Percentiles rank a stretch among this genome's conserved stretches.
Evolutionary conservation across 148 eudicot genomes (phyloP).

Genomic region (Cornus suecica): DNA sequence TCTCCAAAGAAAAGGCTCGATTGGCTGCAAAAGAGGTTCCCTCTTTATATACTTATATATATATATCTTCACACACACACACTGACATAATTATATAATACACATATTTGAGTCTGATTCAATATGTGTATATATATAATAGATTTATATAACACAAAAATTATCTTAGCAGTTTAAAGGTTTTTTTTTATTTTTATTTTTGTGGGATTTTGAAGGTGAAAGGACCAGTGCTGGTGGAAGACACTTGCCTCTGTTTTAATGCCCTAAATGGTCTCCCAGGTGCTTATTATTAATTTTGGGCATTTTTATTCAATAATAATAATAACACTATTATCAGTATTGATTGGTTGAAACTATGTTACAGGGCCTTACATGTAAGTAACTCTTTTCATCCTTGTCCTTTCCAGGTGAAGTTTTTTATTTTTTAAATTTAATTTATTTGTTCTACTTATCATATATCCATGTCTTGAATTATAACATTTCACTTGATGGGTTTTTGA

Average conservation of each 20-base stretch:
- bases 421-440: background rate
- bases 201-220: constrained; percentile 48
- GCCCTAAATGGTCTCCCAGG: constrained; percentile 94
- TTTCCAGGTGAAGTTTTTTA: constrained; percentile 19
- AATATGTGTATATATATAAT: constrained; percentile 1
- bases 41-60: background rate
- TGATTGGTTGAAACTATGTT: constrained; percentile 21
- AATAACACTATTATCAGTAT: background rate
- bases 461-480: background rate
- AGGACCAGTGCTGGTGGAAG: constrained; percentile 95
- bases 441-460: background rate
- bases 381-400: constrained; percentile 16
- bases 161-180: background rate
- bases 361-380: constrained; percentile 99
- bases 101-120: background rate
- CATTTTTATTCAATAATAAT: too few species aligned
- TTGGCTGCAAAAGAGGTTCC: constrained; percentile 76
- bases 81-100: too few species aligned
- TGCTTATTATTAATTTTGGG: constrained; percentile 14
- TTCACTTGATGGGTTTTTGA: background rate
- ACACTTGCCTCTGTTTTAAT: constrained; percentile 91
- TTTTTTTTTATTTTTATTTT: constrained; percentile 6
- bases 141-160: too few species aligned
- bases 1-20: constrained; percentile 89
- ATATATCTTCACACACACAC: too few species aligned